Conservation (phyloP, 139 green algal species). For the Auxenochlorella protothecoides region DNA sequence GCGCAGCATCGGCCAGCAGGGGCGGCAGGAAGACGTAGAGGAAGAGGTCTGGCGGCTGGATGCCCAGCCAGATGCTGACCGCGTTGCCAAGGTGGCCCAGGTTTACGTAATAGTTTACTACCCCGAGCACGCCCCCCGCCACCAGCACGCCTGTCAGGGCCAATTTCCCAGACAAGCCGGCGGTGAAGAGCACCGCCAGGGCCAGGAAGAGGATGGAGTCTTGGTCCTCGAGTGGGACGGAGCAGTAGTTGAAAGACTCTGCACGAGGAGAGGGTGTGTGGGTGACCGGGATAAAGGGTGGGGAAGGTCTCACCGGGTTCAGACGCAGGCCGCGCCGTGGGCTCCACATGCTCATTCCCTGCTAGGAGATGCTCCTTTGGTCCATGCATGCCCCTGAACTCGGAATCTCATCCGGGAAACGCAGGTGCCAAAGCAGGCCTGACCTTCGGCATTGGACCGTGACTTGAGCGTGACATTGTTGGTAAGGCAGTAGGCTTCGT, state of each 20-base stretch:
- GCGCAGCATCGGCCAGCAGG: conserved; percentile 23
- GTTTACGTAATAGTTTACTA: conserved; percentile 12
- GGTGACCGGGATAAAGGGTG: too few relatives aligned
- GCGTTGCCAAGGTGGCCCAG: background rate
- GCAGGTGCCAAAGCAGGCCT: too few relatives aligned
- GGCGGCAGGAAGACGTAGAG: conserved; percentile 74
- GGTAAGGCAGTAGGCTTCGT: too few relatives aligned
- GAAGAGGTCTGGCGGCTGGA: conserved; percentile 59
- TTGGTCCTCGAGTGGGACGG: background rate
- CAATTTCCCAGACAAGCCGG: conserved; percentile 12
- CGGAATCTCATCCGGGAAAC: too few relatives aligned
- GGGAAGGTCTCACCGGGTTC: too few relatives aligned
- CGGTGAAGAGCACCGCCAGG: conserved; percentile 16
- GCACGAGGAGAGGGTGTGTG: background rate
- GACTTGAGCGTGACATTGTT: too few relatives aligned
- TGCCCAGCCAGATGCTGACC: conserved; percentile 8
- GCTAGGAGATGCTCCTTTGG: too few relatives aligned
- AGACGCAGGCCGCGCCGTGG: too few relatives aligned
- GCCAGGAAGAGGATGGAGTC: conserved; percentile 18
- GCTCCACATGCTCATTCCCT: too few relatives aligned
- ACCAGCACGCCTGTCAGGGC: conserved; percentile 8
- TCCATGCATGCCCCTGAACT: too few relatives aligned
- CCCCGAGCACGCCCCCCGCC: conserved; percentile 3
- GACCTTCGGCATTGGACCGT: too few relatives aligned
- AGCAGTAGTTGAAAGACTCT: conserved; percentile 6